Evolutionary conservation across 805 yeast genomes (phyloP), one percentile per base, ranked within the genome.

Genomic region (Dipodascus geniculatus): DNA sequence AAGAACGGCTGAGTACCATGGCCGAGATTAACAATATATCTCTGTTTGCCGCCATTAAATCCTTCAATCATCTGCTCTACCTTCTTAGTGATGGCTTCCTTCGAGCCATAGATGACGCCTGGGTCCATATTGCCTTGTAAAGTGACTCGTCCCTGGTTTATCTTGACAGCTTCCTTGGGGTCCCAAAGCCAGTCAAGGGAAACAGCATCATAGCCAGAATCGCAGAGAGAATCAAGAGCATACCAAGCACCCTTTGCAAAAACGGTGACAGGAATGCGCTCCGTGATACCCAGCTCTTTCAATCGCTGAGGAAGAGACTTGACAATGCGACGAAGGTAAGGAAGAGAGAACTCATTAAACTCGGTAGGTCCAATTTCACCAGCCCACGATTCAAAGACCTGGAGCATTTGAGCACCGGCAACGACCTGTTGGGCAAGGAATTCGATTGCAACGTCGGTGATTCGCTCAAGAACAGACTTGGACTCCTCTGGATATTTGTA

Each of bases 191-290:
- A 93, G 68, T 93, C 99, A 55, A 93, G 76, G 1, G 97, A 89
- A n/a, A 93, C 88, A 17, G 80, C 80, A 63, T 89, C 82, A 69
- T 87, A 93, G 11, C 90, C 93, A 3, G 86, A 72, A 49, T 80
- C 81, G 64, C 95, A 85, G 56, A 93, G 74, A 53, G 83, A 85
- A 60, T 91, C 90, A 51, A 93, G 73, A 3, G 98, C 96, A 63
- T 88, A 91, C 97, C 97, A 91, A 0, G 99, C 93, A 48, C 96
- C 96, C 71, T 90, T 93, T 24, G 97, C 89, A 64, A 93, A 93
- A 6, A 90, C 82, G 1, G 96, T 86, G 63, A 93, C 71, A 31
- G 99, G 99, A 22, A 93, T 82, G 71, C 51, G 52, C n/a, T 52
- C 70, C 57, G 87, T 95, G 8, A 85, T 67, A 2, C 91, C 95